These are phyloP conservation scores for Solanum ossicruentum DNA, from an alignment of 257 asterid genomes.

Conservation along the genomic window DNA sequence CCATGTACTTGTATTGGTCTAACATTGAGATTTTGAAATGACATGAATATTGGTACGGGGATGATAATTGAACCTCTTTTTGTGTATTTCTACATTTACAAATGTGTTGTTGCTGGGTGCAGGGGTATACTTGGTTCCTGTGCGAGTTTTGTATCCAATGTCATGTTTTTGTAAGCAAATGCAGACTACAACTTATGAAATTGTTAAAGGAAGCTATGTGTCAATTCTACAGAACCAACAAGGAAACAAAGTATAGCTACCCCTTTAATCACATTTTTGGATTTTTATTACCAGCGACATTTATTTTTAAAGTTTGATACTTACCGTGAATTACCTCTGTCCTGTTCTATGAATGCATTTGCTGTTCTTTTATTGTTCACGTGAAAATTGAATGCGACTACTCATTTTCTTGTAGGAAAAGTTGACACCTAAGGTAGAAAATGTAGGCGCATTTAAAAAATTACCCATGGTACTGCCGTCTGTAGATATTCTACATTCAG, in stretches of 20 bases:
- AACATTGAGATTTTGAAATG: background rate
- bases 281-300: background rate
- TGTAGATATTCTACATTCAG: constrained; percentile 59
- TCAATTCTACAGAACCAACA: constrained; percentile 32
- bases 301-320: background rate
- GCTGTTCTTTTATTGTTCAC: background rate
- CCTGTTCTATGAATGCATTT: background rate
- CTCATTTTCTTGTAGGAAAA: constrained; percentile 28
- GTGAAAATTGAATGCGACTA: background rate
- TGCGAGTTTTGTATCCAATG: constrained; percentile 14
- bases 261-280: background rate
- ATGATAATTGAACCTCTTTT: background rate
- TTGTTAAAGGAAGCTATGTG: constrained; percentile 66
- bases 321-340: background rate
- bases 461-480: constrained; percentile 98
- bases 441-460: constrained; percentile 93
- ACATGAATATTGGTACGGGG: background rate
- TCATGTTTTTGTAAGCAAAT: constrained; percentile 50
- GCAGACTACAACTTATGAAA: constrained; percentile 57
- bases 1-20: background rate
- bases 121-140: constrained; percentile 38
- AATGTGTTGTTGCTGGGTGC: background rate
- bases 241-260: constrained; percentile 9
- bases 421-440: constrained; percentile 19
- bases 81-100: background rate